Percentiles rank a stretch among this genome's conserved stretches.
phyloP scores from a whole-genome alignment of 352 stramenopile genomes.

The Globisporangium spinosum region DNA sequence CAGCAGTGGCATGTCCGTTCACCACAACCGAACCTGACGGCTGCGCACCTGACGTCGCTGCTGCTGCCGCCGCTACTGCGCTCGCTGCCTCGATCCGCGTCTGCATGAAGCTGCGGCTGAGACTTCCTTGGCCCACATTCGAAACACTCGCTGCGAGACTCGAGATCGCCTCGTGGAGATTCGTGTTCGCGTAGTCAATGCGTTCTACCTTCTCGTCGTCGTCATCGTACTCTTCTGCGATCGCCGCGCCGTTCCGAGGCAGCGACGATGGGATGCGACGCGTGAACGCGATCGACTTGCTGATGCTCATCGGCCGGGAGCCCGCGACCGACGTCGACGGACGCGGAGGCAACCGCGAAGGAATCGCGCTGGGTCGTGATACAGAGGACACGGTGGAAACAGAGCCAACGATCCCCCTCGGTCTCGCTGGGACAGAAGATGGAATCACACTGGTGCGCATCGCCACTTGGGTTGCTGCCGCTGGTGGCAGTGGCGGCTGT shows the following conservation, averaged over 20 bases:
- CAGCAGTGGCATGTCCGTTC: background rate
- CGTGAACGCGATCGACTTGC: conserved; percentile 75
- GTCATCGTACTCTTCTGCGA: conserved; percentile 33
- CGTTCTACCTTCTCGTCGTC: conserved; percentile 41
- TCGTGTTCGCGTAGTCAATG: conserved; percentile 68
- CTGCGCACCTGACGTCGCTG: background rate
- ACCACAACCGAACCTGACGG: background rate
- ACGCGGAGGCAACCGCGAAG: conserved; percentile 35
- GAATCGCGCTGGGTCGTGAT: conserved; percentile 16
- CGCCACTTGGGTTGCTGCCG: conserved; percentile 14
- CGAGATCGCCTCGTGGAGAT: conserved; percentile 83
- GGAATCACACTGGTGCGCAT: conserved; percentile 16
- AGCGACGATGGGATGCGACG: conserved; percentile 28
- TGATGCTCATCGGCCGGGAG: conserved; percentile 68
- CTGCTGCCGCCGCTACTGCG: conserved; percentile 8
- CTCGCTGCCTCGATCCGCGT: conserved; percentile 26
- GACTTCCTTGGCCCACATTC: conserved; percentile 65
- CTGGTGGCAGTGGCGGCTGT: conserved; percentile 3
- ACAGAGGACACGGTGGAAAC: conserved; percentile 3
- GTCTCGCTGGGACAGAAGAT: conserved; percentile 9
- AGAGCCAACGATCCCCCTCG: conserved; percentile 13
- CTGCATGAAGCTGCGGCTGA: conserved; percentile 67
- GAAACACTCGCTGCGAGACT: conserved; percentile 76
- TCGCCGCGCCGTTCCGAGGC: conserved; percentile 1
- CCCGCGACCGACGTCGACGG: conserved; percentile 49